A percentile compares a stretch with the other conserved stretches of the same genome.
phyloP scores from a whole-genome alignment of 2,329 filamentous ascomycete genomes.

The Pestalotiopsis sp. region DNA sequence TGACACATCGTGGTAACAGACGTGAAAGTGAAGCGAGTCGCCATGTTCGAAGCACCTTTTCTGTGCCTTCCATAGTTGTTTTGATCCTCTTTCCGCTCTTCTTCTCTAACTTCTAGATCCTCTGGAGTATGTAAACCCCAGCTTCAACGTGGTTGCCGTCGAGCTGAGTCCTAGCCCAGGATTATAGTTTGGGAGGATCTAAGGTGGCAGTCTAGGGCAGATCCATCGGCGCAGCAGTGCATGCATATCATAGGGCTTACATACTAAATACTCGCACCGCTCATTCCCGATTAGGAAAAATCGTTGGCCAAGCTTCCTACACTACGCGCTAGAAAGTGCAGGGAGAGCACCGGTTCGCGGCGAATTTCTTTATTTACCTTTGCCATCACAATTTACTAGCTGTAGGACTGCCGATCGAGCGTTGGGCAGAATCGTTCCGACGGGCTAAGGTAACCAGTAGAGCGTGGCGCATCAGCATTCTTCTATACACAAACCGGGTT shows the following conservation, averaged over 20 bases:
- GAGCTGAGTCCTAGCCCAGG: no score
- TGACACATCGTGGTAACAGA: no score
- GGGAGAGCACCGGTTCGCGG: background rate
- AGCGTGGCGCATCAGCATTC: background rate
- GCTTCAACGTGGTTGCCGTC: no score
- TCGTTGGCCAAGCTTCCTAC: background rate
- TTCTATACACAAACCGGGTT: background rate
- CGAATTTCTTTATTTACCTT: background rate
- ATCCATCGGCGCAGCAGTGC: background rate
- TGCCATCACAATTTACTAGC: background rate
- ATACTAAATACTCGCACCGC: background rate
- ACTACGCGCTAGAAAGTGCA: background rate
- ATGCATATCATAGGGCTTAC: background rate
- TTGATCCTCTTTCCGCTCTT: no score
- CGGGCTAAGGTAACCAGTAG: background rate
- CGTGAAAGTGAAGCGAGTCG: no score
- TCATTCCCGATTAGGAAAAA: background rate
- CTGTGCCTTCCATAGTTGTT: no score
- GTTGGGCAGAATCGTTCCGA: background rate
- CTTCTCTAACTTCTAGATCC: no score
- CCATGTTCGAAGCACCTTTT: no score
- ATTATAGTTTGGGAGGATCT: no score
- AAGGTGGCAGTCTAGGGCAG: no score
- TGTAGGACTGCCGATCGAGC: background rate
- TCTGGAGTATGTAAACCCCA: no score